phyloP scores from a whole-genome alignment of 495 filamentous ascomycete species.

The Penicillium ucsense region DNA sequence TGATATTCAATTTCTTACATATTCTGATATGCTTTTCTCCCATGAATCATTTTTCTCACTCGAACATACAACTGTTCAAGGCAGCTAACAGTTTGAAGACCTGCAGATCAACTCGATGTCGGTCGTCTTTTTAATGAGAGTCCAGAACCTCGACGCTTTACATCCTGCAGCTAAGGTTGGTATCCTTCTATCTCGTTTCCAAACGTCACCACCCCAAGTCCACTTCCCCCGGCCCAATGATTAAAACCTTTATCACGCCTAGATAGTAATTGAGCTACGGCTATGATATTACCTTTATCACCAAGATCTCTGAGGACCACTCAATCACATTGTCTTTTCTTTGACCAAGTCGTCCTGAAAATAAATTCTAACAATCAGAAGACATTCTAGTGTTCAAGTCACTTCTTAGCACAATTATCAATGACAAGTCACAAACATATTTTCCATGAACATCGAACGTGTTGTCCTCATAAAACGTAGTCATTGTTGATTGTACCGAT shows the following conservation, averaged over 20 bases:
- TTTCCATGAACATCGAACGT: no score
- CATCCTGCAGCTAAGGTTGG: not conserved
- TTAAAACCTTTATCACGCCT: conserved; percentile 64
- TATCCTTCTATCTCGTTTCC: not conserved
- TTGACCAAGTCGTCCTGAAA: conserved; percentile 1
- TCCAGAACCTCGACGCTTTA: no score
- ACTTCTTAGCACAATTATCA: no score
- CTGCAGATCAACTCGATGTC: not conserved
- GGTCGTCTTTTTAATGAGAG: not conserved
- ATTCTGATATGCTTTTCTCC: conserved; percentile 57
- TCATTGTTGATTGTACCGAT: no score
- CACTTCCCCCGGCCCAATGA: conserved; percentile 45
- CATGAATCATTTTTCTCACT: conserved; percentile 6
- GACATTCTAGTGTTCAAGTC: not conserved
- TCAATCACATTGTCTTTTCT: conserved; percentile 7
- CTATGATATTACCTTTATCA: conserved; percentile 55
- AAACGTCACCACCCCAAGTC: not conserved
- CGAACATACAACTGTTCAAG: no score
- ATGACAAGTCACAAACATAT: no score
- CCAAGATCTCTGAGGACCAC: conserved; percentile 78
- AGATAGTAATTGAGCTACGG: conserved; percentile 78
- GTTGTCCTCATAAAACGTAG: no score
- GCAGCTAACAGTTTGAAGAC: conserved; percentile 23
- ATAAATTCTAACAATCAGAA: conserved; percentile 20
- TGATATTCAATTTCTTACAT: conserved; percentile 98